Base-by-base conservation (phyloP, 2,329 filamentous ascomycete genomes). In the Sclerotinia minor region DNA sequence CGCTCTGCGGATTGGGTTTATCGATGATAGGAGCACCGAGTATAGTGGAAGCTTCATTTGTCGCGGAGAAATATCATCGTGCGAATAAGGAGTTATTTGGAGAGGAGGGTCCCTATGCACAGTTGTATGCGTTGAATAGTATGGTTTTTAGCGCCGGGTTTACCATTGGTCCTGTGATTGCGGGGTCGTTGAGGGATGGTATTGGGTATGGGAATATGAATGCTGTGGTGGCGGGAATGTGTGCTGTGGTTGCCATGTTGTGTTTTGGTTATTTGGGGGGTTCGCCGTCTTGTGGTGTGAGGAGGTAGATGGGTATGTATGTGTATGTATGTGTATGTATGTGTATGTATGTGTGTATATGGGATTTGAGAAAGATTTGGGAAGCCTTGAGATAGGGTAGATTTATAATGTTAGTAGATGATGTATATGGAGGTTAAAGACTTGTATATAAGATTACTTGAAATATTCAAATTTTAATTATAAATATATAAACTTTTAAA, bases 61-160 rank as follows among this genome's bases (percentile, higher is more conserved):
- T 88, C 0, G 81, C 88, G 1, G 81, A 85, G 70, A 81, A 80
- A 53, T 88, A 85, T 72, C 81, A 85, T 69, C 79, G 81, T 57
- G 82, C 81, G 1, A 89, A 88, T 67, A 79, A 79, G 1, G 81
- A 81, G 0, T 79, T 85, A 63, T 89, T 88, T 71, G 84, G 85
- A 0, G 76, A 79, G 1, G 79, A 83, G 5, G 84, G 84, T 0
- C 87, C 87, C 0, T 89, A 89, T 73, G 87, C 87, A 2, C 88
- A 90, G 76, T 79, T 89, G 0, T 90, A 89, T 74, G 87, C 85
- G 3, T 78, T 90, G 68, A 88, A 86, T 72, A 86, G 83, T n/a
- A 83, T 89, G 80, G 81, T 86, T 0, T 89, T 87, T 75, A 84
- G 83, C 69, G 77, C 80, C 0, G 88, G 88, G 0, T 77, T 89